phyloP scores from a whole-genome alignment of 169 alveolate genomes.

The Plasmodium coatneyi region DNA sequence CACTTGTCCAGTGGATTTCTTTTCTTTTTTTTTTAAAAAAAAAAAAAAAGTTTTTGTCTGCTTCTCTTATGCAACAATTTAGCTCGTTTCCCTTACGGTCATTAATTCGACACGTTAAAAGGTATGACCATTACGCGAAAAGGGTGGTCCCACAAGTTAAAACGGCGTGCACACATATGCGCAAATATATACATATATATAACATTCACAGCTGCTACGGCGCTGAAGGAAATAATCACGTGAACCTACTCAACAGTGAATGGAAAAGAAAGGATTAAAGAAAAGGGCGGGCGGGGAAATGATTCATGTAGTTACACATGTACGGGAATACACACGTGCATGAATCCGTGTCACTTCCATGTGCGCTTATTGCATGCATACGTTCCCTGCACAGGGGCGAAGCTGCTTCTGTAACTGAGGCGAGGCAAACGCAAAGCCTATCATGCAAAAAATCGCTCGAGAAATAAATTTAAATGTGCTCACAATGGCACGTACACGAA shows the following conservation, averaged over 20 bases:
- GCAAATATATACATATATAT: neutral
- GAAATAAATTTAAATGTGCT: neutral
- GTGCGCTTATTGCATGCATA: neutral
- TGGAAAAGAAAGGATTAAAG: neutral
- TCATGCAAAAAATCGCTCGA: neutral
- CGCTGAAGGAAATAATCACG: neutral
- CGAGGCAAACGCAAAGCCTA: neutral
- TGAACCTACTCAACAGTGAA: constrained; percentile 1
- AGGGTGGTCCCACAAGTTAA: neutral
- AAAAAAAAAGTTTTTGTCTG: neutral
- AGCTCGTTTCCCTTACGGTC: neutral
- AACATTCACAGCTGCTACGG: neutral
- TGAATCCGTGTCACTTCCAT: neutral
- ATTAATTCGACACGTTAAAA: neutral
- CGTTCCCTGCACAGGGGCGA: neutral
- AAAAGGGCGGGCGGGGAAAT: neutral
- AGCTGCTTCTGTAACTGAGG: neutral
- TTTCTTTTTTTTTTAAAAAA: too few species aligned
- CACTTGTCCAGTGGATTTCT: neutral
- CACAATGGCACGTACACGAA: neutral
- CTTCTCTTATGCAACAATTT: neutral
- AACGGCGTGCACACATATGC: neutral
- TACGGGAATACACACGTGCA: neutral
- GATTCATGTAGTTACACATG: neutral
- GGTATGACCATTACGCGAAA: neutral